Evolutionary conservation across 1,139 yeast genomes (phyloP), one percentile per base, ranked within the genome.

Genomic region (Groenewaldozyma auringiensis): DNA sequence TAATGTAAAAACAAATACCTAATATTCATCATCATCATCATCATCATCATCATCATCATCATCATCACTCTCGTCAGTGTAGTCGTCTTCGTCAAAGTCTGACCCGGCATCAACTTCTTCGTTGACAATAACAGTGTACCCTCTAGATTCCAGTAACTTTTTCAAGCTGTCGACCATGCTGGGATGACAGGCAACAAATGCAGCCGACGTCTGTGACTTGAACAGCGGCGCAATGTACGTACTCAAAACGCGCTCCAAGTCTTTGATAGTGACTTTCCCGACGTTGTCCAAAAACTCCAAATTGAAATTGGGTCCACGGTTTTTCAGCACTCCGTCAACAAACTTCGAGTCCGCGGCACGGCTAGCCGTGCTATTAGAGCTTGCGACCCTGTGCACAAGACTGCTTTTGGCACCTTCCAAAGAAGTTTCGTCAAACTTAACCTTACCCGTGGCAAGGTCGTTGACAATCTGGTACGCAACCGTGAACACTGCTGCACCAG

Each of bases 101-200:
- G 36, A 33, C 13, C 54, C 64, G 2, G 50, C 61, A 1, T 52
- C 62, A 36, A 66, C 64, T 18, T 57, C 65, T 9, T 56, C 64
- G 4, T 63, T 63, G 16, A 80, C 68, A 9, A 64, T 65, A 31
- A 83, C 83, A 0, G 66, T 63, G 58, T 83, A 89, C 0, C 95
- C 95, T 40, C 68, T 67, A 0, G 57, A 56, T 17, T 58, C 60
- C 50, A 88, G 76, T 47, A 72, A 78, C 16, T 61, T 61, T 37
- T 66, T 64, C 48, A 85, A 67, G 4, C 66, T 68, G 1, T 70
- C 76, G 1, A 69, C 62, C 57, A 81, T 82, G 1, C 80, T 69
- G 3, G 92, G 82, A 52, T 92, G 88, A 48, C 92, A 75, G 54
- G 89, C 79, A 8, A 82, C 68, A 59, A 87, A 88, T 4, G 84